Percentiles rank a stretch among this genome's conserved stretches.
phyloP scores from a whole-genome alignment of 2,329 filamentous ascomycete species.

The Xylaria sp. region DNA sequence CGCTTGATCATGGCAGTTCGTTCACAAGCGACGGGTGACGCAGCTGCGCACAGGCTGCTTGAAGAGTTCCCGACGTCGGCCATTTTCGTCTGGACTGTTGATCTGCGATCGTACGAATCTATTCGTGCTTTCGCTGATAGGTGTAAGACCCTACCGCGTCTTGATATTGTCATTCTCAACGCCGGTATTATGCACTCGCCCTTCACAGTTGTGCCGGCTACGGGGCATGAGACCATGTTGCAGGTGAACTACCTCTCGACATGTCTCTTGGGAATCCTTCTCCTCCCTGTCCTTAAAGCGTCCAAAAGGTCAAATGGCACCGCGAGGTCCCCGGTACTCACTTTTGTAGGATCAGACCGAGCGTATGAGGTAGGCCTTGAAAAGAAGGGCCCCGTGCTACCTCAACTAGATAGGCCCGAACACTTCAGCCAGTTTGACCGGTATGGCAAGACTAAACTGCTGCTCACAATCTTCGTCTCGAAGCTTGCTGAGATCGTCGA shows the following conservation, averaged over 20 bases:
- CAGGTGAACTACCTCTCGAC: conserved; percentile 27
- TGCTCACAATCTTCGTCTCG: conserved; percentile 3
- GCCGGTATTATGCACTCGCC: neutral
- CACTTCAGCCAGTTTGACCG: conserved; percentile 2
- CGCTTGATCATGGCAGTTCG: conserved; percentile 10
- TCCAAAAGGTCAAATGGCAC: neutral
- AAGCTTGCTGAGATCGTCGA: conserved; percentile 16
- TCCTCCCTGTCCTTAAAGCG: conserved; percentile 8
- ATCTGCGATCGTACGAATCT: neutral
- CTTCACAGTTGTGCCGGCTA: neutral
- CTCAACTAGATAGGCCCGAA: neutral
- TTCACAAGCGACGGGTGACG: neutral
- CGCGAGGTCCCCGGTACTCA: neutral
- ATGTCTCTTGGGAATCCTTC: conserved; percentile 2
- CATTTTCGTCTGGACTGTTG: neutral
- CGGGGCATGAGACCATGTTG: conserved; percentile 6
- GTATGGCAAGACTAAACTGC: conserved; percentile 6
- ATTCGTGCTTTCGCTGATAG: neutral
- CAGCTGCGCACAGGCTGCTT: neutral
- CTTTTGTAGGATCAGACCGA: conserved; percentile 4
- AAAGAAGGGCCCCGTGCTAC: neutral
- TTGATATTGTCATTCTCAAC: conserved; percentile 12
- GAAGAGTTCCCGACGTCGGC: neutral
- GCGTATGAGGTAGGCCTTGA: conserved; percentile 2
- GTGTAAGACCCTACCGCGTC: neutral